These are phyloP conservation scores for Aspergillus tamarii DNA, from an alignment of 2,329 filamentous ascomycete genomes.

Conservation along the genomic window DNA sequence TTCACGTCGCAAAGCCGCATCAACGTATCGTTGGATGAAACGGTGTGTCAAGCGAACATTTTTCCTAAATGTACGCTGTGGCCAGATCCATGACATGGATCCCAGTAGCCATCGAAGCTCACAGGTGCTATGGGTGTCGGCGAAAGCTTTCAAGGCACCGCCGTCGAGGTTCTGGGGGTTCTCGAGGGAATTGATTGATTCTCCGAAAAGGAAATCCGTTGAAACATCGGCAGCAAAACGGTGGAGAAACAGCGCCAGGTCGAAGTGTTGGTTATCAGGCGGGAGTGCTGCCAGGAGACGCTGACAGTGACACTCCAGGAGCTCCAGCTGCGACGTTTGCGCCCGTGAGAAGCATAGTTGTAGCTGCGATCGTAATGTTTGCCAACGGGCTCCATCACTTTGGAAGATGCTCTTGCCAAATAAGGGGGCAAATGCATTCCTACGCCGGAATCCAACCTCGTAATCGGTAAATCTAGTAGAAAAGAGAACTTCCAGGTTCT, in stretches of 20 bases:
- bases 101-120: neutral
- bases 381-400: too few species aligned
- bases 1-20: neutral
- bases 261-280: neutral
- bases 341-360: neutral
- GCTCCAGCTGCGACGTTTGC: neutral
- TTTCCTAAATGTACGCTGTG: neutral
- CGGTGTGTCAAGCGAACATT: neutral
- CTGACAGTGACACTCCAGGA: neutral
- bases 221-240: neutral
- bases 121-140: neutral
- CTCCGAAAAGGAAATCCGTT: neutral
- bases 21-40: neutral
- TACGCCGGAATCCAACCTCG: constrained; percentile 1
- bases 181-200: neutral
- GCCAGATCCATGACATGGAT: neutral
- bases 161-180: neutral
- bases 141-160: neutral
- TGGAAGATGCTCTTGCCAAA: too few species aligned
- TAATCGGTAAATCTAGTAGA: constrained; percentile 4
- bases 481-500: constrained; percentile 4
- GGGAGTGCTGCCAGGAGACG: neutral
- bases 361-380: too few species aligned
- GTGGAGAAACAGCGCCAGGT: neutral
- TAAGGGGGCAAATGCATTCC: too few species aligned